Conservation (phyloP, 2,329 filamentous ascomycete genomes). For the Xylaria arbuscula region DNA sequence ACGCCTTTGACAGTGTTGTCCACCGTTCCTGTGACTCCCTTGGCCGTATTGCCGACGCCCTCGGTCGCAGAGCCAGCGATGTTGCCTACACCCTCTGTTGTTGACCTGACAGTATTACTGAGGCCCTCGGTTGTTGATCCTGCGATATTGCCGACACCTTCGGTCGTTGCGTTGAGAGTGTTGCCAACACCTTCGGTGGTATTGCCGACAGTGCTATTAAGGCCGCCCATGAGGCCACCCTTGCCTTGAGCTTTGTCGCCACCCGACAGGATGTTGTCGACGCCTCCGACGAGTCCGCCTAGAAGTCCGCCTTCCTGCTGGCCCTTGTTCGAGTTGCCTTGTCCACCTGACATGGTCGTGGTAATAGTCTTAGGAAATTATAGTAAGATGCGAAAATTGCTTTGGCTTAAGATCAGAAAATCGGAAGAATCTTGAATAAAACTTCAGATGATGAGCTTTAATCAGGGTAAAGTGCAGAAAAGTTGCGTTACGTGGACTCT, state of each 20-base stretch:
- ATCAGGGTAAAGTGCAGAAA: background rate
- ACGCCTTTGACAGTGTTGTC: constrained; percentile 45
- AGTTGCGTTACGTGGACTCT: background rate
- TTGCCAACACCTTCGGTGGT: constrained; percentile 50
- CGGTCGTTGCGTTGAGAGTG: constrained; percentile 47
- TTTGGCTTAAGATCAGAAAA: background rate
- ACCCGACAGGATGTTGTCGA: constrained; percentile 54
- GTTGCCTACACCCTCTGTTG: constrained; percentile 47
- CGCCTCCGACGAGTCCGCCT: constrained; percentile 50
- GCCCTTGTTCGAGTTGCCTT: constrained; percentile 32
- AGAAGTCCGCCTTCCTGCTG: constrained; percentile 48
- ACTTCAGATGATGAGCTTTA: constrained; percentile 1
- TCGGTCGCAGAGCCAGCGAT: constrained; percentile 48
- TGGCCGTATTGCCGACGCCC: constrained; percentile 50
- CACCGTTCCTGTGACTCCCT: constrained; percentile 43
- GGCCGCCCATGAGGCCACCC: constrained; percentile 53
- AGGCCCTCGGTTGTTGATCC: constrained; percentile 50
- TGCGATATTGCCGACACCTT: constrained; percentile 47
- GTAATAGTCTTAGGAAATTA: background rate
- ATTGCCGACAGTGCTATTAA: constrained; percentile 47
- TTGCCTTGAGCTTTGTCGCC: constrained; percentile 53
- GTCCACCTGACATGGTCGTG: constrained; percentile 18
- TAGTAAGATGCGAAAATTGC: background rate
- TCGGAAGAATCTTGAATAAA: background rate
- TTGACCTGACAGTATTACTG: constrained; percentile 44